These are phyloP conservation scores for Heracleum sosnowskyi DNA, from an alignment of 129 eudicot species.

Conservation along the genomic window DNA sequence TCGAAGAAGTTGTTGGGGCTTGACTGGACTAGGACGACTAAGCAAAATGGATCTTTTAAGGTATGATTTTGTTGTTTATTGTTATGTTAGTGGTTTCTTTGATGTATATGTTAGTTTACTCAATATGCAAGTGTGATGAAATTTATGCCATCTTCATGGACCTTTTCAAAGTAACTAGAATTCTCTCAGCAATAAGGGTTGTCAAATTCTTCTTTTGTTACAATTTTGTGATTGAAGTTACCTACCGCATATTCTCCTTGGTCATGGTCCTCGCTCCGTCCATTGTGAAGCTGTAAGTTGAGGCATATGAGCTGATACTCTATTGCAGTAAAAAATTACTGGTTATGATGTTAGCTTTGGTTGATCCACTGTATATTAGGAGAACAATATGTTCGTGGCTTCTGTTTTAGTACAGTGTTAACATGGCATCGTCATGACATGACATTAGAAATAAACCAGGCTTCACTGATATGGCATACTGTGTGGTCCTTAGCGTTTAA, in stretches of 20 bases:
- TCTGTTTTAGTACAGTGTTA: not conserved
- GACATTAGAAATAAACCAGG: not conserved
- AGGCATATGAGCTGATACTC: not conserved
- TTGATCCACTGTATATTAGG: not conserved
- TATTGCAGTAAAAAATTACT: not conserved
- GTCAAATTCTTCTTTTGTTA: not conserved
- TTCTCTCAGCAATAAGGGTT: not conserved
- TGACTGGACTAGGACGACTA: conserved; percentile 68
- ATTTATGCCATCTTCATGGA: not conserved
- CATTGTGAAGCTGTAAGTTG: not conserved
- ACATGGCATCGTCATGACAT: not conserved
- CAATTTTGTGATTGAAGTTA: not conserved
- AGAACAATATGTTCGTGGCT: not conserved
- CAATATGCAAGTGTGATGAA: not conserved
- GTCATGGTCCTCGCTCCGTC: not conserved
- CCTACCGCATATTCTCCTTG: not conserved
- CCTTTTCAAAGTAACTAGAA: not conserved
- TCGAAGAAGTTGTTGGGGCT: conserved; percentile 53
- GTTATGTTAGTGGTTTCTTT: not conserved
- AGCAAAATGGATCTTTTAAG: conserved; percentile 69
- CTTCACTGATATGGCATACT: not conserved
- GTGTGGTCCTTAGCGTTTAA: not conserved
- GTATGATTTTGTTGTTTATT: conserved; percentile 17
- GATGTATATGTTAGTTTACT: not conserved
- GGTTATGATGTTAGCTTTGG: not conserved